Evolutionary conservation across 1,284 basidiomycete species (phyloP).

Genomic region (Marasmius tenuissimus): DNA sequence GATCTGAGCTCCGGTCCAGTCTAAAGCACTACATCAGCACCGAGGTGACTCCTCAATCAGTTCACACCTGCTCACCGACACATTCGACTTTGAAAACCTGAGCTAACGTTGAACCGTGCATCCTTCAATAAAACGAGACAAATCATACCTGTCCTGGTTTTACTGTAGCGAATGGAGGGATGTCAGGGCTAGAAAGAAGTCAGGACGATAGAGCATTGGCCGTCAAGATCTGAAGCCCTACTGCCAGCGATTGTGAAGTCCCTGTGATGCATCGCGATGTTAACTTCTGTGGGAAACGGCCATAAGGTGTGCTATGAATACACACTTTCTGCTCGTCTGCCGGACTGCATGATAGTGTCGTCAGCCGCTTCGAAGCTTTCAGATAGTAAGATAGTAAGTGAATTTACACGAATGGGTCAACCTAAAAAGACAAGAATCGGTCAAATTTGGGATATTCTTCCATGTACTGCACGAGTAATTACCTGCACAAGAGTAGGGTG

Average conservation of each 20-base stretch:
- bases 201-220: neutral
- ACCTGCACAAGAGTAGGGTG: conserved; percentile 54
- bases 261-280: conserved; percentile 32
- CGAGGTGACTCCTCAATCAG: neutral
- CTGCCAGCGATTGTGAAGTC: conserved; percentile 76
- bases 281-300: neutral
- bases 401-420: conserved; percentile 60
- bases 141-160: conserved; percentile 58
- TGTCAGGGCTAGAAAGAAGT: conserved; percentile 52
- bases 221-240: conserved; percentile 26
- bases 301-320: neutral
- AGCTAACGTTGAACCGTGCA: conserved; percentile 1
- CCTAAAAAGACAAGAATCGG: conserved; percentile 28
- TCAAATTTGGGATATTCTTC: neutral
- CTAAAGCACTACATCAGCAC: conserved; percentile 29
- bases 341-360: conserved; percentile 35
- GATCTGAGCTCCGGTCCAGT: conserved; percentile 78
- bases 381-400: neutral
- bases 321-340: conserved; percentile 63
- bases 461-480: conserved; percentile 12
- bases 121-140: neutral
- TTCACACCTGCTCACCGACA: conserved; percentile 45
- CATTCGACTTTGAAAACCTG: conserved; percentile 77
- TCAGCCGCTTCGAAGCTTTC: neutral
- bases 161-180: conserved; percentile 62